phyloP scores from a whole-genome alignment of 108 stramenopile species.

The Cylindrotheca closterium region DNA sequence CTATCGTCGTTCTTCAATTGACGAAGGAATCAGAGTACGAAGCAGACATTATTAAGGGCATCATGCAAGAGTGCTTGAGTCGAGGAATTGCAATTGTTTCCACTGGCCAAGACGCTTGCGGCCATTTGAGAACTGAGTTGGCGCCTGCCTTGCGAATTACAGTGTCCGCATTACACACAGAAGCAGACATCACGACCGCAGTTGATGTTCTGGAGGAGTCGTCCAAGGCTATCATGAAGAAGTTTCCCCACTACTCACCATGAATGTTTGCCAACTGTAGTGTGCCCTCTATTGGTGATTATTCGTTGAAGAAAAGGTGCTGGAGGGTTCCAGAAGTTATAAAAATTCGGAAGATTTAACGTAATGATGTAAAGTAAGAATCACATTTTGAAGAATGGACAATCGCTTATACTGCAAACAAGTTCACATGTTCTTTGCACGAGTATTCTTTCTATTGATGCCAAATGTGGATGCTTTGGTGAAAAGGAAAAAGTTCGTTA shows the following conservation, averaged over 20 bases:
- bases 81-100: slow-evolving; percentile 70
- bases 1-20: slow-evolving; percentile 75
- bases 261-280: too few species aligned
- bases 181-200: slow-evolving; percentile 62
- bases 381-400: too few species aligned
- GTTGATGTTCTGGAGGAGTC: slow-evolving; percentile 24
- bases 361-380: too few species aligned
- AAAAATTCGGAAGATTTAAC: too few species aligned
- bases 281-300: too few species aligned
- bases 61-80: slow-evolving; percentile 63
- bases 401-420: too few species aligned
- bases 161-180: slow-evolving; percentile 63
- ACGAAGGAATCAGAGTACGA: slow-evolving; percentile 55
- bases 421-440: too few species aligned
- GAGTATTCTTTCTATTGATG: too few species aligned
- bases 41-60: slow-evolving; percentile 55
- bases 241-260: slow-evolving; percentile 16
- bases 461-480: too few species aligned
- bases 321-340: too few species aligned
- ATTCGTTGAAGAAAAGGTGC: too few species aligned
- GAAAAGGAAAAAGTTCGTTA: too few species aligned
- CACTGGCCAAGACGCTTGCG: slow-evolving; percentile 51
- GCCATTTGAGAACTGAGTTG: slow-evolving; percentile 58
- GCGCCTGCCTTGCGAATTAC: slow-evolving; percentile 78
- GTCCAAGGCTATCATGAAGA: slow-evolving; percentile 13